Evolutionary conservation across 139 green algal species (phyloP), one percentile per base, ranked within the genome.

Genomic region (Ettlia oleoabundans): DNA sequence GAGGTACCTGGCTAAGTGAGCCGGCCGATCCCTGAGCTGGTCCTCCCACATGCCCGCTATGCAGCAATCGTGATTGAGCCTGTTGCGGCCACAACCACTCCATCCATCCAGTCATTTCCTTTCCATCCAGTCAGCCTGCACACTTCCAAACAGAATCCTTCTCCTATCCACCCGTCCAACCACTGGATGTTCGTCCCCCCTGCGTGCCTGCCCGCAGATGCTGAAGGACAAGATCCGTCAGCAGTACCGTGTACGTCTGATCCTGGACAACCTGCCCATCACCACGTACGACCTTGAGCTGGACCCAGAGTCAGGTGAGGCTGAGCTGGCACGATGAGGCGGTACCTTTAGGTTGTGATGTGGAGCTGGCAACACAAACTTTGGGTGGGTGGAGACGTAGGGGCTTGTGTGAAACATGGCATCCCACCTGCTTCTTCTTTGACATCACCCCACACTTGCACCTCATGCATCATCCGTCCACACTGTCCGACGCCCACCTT

Each of bases 221-320:
- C 70, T 96, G 4, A 84, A 88, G 75, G 71, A 89, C 24, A 89
- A 91, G 35, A 98, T 99, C 73, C 74, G 92, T 51, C 82, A 96
- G 24, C 76, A 95, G 66, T 99, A 99, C 85, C 85, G 92, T 0
- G 88, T 98, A 32, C 95, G 97, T 83, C 87, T 99, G 79, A 92
- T 98, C 51, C 88, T 99, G 82, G 96, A 99, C 89, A 98, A 98
- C 84, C 88, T 99, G 78, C 96, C 96, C 30, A 94, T 98, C 66
- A 98, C 96, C 21, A 93, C 91, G 3, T 95, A 96, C 73, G 93
- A 96, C 87, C 84, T 98, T 82, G 88, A 93, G 69, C 83, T 92
- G 38, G 85, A 88, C 42, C 87, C 86, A 10, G 89, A 91, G 75
- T 78, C 42, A 82, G 88, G 88, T 93, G 53, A 24, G 58, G n/a